These are phyloP conservation scores for Epichloe brachyelytri DNA, from an alignment of 2,329 filamentous ascomycete species.

Conservation along the genomic window DNA sequence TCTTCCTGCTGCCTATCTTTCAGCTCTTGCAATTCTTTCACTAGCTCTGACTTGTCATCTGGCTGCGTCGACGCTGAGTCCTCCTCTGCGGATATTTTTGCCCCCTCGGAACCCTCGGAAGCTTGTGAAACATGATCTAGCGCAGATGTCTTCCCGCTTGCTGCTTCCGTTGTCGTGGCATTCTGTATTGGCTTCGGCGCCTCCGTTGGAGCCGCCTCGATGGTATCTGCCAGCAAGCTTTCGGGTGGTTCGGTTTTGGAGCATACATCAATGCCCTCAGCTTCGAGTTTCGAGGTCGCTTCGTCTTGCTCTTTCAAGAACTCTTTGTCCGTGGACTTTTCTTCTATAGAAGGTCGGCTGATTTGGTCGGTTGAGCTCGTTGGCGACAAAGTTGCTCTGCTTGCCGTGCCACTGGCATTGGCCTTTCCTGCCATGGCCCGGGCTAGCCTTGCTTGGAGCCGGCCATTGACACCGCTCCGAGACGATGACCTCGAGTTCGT, in stretches of 20 bases:
- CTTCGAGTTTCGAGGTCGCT: neutral
- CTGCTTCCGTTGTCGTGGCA: neutral
- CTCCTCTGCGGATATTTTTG: neutral
- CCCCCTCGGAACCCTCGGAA: neutral
- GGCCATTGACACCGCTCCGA: conserved; percentile 55
- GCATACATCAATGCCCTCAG: neutral
- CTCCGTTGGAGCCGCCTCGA: neutral
- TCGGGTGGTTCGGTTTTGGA: neutral
- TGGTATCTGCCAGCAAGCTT: neutral
- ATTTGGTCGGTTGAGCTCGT: conserved; percentile 24
- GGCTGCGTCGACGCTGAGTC: neutral
- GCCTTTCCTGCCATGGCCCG: conserved; percentile 71
- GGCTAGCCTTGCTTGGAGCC: conserved; percentile 79
- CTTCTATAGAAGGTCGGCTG: conserved; percentile 16
- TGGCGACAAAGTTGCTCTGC: conserved; percentile 25
- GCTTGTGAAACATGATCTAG: neutral
- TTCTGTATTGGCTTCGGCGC: neutral
- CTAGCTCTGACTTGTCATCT: conserved; percentile 2
- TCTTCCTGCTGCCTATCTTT: conserved; percentile 56
- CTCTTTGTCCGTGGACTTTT: conserved; percentile 15
- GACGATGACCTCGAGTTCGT: conserved; percentile 50
- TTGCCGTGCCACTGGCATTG: conserved; percentile 24
- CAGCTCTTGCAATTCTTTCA: conserved; percentile 13
- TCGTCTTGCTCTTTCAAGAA: neutral
- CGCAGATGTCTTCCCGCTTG: neutral